These are phyloP conservation scores for Chlorella sorokiniana DNA, from an alignment of 139 green algal genomes.

Conservation along the genomic window DNA sequence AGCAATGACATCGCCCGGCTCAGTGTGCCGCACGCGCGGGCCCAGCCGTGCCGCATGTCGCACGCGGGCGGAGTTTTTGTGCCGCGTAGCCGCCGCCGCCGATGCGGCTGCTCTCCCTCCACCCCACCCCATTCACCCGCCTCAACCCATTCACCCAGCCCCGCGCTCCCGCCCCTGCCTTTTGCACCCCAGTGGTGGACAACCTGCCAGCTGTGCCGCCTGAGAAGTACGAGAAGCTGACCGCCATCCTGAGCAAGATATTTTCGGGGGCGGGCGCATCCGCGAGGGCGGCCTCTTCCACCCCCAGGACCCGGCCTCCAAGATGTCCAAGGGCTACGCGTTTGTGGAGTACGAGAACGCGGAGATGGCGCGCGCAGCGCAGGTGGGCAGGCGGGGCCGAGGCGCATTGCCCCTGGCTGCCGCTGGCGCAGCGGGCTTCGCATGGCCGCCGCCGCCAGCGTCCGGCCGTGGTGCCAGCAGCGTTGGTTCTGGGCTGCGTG, in stretches of 20 bases:
- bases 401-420: no score
- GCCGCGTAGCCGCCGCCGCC: not conserved
- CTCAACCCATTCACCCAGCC: no score
- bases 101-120: not conserved
- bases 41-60: no score
- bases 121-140: no score
- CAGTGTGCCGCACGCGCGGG: no score
- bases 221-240: slow-evolving; percentile 97
- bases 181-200: slow-evolving; percentile 83
- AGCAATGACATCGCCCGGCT: no score
- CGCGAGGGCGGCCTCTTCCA: slow-evolving; percentile 87
- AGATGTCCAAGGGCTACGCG: slow-evolving; percentile 88
- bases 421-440: no score
- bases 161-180: no score
- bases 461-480: no score
- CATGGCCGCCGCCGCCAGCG: no score
- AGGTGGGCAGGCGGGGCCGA: not conserved
- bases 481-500: no score
- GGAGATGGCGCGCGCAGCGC: slow-evolving; percentile 48
- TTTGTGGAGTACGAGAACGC: slow-evolving; percentile 93
- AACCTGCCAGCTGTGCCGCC: slow-evolving; percentile 86
- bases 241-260: slow-evolving; percentile 88
- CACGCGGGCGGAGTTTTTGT: no score
- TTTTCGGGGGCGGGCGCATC: slow-evolving; percentile 86
- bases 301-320: slow-evolving; percentile 75